Evolutionary conservation across 163 green algal genomes (phyloP), one percentile per base, ranked within the genome.

Genomic region (Prototheca cutis): DNA sequence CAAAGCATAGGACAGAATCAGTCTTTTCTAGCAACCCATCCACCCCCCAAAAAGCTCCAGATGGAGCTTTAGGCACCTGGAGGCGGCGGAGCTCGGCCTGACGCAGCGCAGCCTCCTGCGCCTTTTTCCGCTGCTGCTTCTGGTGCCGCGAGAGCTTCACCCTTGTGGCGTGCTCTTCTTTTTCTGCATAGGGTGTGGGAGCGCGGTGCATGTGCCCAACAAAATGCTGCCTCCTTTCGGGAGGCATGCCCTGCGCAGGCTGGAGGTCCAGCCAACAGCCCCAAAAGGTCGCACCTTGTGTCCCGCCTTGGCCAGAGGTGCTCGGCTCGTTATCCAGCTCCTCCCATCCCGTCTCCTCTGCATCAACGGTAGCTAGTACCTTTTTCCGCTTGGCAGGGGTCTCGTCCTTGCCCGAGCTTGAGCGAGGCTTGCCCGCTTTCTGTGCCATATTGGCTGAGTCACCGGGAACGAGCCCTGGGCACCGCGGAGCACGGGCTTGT

Each of bases 31-130:
- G n/a, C n/a, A n/a, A n/a, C n/a, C n/a, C n/a, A n/a, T n/a, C n/a
- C n/a, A n/a, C n/a, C n/a, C n/a, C n/a, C n/a, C n/a, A n/a, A n/a
- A n/a, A n/a, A n/a, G n/a, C n/a, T n/a, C n/a, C n/a, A n/a, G n/a
- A n/a, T 29, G 52, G 40, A 21, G 55, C 54, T 28, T 66, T 25
- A 1, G 64, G 42, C 54, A 63, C 58, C 67, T 71, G 54, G n/a
- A 74, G 51, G 28, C n/a, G 59, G 8, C 58, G 36, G 3, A 68
- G 49, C 73, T 87, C 80, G 18, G 69, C 69, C 8, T 68, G 63
- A 23, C 71, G 58, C 4, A 94, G 82, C 19, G 70, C 65, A 2
- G 54, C 40, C 76, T 95, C 86, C 0, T 68, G 53, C n/a, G 80
- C 71, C 24, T 78, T 70, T 49, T 74, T 81, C 19, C 57, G 53